phyloP scores from a whole-genome alignment of 331 rosid species.

The Acacia concinna region DNA sequence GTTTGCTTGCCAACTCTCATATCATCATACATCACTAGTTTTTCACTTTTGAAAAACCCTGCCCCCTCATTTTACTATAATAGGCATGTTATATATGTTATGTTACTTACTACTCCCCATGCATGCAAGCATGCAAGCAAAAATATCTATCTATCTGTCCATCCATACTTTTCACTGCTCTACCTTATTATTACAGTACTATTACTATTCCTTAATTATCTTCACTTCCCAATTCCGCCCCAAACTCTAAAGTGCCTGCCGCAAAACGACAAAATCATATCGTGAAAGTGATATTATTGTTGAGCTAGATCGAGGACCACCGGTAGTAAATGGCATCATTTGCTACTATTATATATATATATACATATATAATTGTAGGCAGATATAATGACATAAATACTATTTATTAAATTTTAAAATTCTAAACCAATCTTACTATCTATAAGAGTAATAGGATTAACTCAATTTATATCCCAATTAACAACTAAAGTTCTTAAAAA shows the following conservation, averaged over 20 bases:
- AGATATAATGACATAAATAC: no score
- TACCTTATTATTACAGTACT: neutral
- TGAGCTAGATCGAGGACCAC: slow-evolving; percentile 39
- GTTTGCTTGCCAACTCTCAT: no score
- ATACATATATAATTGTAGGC: no score
- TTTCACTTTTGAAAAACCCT: neutral
- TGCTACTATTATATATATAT: slow-evolving; percentile 23
- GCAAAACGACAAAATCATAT: neutral
- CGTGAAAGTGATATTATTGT: neutral
- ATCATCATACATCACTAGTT: no score
- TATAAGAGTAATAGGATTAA: no score
- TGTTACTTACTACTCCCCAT: no score
- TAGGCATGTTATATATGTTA: slow-evolving; percentile 11
- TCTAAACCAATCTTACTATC: no score
- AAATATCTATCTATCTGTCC: no score
- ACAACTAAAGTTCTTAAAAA: no score
- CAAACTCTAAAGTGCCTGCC: neutral
- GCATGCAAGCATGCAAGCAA: no score
- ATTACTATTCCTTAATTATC: neutral
- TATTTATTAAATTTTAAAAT: no score
- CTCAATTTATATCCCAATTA: no score
- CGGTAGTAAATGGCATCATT: slow-evolving; percentile 36
- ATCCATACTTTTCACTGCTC: neutral
- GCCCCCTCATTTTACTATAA: neutral
- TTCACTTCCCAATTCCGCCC: neutral